phyloP scores from a whole-genome alignment of 2,329 filamentous ascomycete species.

The Penicillium sclerotiorum region DNA sequence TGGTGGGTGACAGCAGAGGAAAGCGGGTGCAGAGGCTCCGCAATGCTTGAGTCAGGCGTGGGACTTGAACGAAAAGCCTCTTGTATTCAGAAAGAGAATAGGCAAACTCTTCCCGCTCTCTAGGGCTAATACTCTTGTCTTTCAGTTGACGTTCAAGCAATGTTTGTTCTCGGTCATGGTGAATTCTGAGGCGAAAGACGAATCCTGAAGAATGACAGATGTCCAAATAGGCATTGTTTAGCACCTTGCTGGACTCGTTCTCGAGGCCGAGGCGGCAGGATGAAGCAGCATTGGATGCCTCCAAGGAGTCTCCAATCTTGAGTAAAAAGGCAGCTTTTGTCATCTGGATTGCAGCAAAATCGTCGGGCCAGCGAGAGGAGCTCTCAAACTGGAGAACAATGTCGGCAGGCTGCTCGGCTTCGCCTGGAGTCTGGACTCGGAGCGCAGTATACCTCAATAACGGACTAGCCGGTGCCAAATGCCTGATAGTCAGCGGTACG shows the following conservation, averaged over 20 bases:
- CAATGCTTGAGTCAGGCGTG: constrained; percentile 80
- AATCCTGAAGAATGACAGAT: constrained; percentile 72
- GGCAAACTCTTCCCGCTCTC: constrained; percentile 68
- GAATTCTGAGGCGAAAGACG: constrained; percentile 81
- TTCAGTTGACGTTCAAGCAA: constrained; percentile 78
- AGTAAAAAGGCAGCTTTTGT: constrained; percentile 87
- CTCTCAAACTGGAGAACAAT: constrained; percentile 89
- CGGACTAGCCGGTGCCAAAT: constrained; percentile 72
- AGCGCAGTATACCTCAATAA: constrained; percentile 71
- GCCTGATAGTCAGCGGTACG: constrained; percentile 83
- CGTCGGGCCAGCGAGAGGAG: constrained; percentile 91
- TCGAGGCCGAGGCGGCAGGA: constrained; percentile 77
- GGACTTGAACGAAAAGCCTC: constrained; percentile 70
- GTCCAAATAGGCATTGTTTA: constrained; percentile 83
- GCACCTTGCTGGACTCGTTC: constrained; percentile 66
- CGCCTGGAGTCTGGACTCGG: constrained; percentile 27
- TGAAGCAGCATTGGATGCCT: constrained; percentile 62
- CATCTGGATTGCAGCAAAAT: constrained; percentile 84
- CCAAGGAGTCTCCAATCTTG: constrained; percentile 72
- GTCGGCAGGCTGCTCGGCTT: constrained; percentile 62
- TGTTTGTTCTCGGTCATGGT: constrained; percentile 82
- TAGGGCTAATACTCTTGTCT: constrained; percentile 68
- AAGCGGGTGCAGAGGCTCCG: constrained; percentile 78
- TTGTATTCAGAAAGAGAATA: constrained; percentile 71
- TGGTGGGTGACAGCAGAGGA: constrained; percentile 76